phyloP scores from a whole-genome alignment of 805 yeast species.

The Ogataea pini region DNA sequence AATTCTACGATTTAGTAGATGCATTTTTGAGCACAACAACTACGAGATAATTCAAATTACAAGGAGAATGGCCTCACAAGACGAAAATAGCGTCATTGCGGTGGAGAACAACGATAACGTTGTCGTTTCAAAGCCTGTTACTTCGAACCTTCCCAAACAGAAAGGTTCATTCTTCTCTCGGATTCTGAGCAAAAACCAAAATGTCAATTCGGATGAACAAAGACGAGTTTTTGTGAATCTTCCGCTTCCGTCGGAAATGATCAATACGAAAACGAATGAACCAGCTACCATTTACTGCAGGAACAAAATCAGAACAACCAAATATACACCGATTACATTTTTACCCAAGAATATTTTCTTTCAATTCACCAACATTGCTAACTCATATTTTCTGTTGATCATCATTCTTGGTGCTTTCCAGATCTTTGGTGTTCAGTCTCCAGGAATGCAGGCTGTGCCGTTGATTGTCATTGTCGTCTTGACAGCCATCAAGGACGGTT shows the following conservation, averaged over 20 bases:
- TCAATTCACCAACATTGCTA: conserved; percentile 62
- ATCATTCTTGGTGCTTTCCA: conserved; percentile 61
- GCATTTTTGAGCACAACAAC: neutral
- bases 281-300: conserved; percentile 43
- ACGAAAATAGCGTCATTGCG: neutral
- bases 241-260: conserved; percentile 57
- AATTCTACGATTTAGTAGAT: neutral
- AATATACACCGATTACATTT: conserved; percentile 59
- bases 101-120: neutral
- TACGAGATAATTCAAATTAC: neutral
- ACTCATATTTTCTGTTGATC: conserved; percentile 55
- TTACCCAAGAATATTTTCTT: conserved; percentile 54
- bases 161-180: conserved; percentile 11
- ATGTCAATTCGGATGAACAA: conserved; percentile 8
- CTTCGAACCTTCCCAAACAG: neutral
- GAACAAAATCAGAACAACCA: conserved; percentile 63
- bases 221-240: conserved; percentile 59
- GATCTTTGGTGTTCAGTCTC: conserved; percentile 71
- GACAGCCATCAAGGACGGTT: conserved; percentile 75
- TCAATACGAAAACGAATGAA: conserved; percentile 56
- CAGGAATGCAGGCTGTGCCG: conserved; percentile 79
- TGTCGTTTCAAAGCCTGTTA: neutral
- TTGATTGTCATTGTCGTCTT: conserved; percentile 74
- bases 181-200: conserved; percentile 5
- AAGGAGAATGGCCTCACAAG: conserved; percentile 1